Base-by-base conservation (phyloP, 2,329 filamentous ascomycete species). In the Orbilia javanica region DNA sequence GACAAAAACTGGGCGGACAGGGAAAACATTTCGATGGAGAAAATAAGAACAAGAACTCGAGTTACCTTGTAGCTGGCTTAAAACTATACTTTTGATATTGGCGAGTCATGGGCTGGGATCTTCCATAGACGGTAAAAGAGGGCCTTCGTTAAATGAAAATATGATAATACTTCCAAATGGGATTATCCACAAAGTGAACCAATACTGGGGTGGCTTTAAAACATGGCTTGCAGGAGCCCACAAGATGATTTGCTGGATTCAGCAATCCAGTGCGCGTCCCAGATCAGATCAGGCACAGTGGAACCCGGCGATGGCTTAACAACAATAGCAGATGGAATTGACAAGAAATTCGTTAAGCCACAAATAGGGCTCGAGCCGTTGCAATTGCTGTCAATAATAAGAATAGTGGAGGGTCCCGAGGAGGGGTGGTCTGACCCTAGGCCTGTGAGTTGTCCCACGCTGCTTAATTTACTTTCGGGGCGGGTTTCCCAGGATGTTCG, bases 201-300 rank as follows among this genome's bases (percentile, higher is more conserved):
- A 78, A 71, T 63, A 53, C 73, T 72, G 60, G 73, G 55, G 66
- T 77, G 73, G 73, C 73, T 77, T 68, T 77, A 77, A 72, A 72
- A 78, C 74, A 72, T 71, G 74, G 74, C 74, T 78, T 78, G 74
- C 67, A 72, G 62, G 53, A 62, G 63, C 27, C 67, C 60, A 69
- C 67, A 72, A 67, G 62, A 72, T 67, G 67, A 72, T 67, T 78
- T 71, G 67, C 53, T 72, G 62, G 62, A 67, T 78, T 68, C 52
- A 72, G 62, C 60, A 72, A 55, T 68, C 52, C 63, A 52, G 62
- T 42, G 42, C 55, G 55, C 67, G 60, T 72, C 74, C 63, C 68
- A 72, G 74, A 78, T 78, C 74, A 64, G 74, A 78, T 78, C 67
- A 78, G 74, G 74, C 36, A 78, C 74, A 42, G 42, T 67, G 53